Conservation (phyloP, 331 rosid species). For the Malus hybrid region DNA sequence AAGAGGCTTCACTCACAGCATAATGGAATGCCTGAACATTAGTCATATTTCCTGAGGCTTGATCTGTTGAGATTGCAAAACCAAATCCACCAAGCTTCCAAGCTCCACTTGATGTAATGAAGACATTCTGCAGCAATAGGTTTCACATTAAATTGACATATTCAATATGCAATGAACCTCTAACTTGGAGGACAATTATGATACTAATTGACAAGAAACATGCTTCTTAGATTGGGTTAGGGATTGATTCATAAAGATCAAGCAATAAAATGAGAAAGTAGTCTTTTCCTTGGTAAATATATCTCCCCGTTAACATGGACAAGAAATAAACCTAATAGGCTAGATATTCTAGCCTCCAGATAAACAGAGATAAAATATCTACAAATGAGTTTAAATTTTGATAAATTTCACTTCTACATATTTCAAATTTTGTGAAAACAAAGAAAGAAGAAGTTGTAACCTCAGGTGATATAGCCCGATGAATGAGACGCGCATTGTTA, state of each 20-base stretch:
- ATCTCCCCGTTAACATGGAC: neutral
- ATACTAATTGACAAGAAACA: neutral
- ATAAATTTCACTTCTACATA: neutral
- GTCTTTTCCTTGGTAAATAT: neutral
- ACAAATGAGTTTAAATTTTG: neutral
- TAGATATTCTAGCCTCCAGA: neutral
- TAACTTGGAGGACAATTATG: neutral
- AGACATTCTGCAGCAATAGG: slow-evolving; percentile 59
- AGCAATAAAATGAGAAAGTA: neutral
- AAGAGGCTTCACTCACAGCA: slow-evolving; percentile 56
- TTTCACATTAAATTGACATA: neutral
- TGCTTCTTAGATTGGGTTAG: neutral
- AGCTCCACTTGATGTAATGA: slow-evolving; percentile 94
- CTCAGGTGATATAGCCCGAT: slow-evolving; percentile 93
- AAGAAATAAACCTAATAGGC: neutral
- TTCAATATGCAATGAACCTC: neutral
- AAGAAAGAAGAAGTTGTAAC: slow-evolving; percentile 23
- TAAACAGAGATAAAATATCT: neutral
- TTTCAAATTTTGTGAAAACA: neutral
- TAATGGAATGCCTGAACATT: slow-evolving; percentile 75
- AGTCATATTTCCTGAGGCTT: slow-evolving; percentile 47
- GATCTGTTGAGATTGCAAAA: slow-evolving; percentile 70
- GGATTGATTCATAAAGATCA: neutral
- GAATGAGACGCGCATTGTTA: slow-evolving; percentile 84
- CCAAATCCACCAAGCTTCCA: slow-evolving; percentile 99